Base-by-base conservation (phyloP, 2,329 filamentous ascomycete species). In the Botrytis byssoidea region DNA sequence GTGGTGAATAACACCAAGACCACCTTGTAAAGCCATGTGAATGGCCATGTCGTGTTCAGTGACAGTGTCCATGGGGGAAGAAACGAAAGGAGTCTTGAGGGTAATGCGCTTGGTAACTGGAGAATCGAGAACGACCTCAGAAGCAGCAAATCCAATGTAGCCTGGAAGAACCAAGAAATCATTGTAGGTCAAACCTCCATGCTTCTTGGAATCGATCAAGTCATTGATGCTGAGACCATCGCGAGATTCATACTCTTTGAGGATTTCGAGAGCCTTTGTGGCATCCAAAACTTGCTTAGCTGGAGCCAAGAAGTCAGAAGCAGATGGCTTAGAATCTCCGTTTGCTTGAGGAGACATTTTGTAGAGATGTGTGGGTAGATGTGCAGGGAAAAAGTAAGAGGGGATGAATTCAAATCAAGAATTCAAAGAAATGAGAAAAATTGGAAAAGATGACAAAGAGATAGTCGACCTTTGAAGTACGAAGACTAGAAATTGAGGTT, bases 1-100 rank as follows among this genome's bases (percentile, higher is more conserved):
- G 89, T 99, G 96, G 88, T 99, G 96, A 79, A 99, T 97, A 79
- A 99, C 94, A 85, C 96, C 93, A 29, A 97, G 87, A 81, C 93
- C 93, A 80, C 93, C 93, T 82, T 96, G 92, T 46, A 96, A 88
- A 70, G 93, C 93, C 88, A 97, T 97, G 86, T 98, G 93, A 80
- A 99, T 98, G 77, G 96, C 97, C 97, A 99, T 99, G 83, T 97
- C 95, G 85, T 97, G 93, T 87, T 99, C 96, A 61, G 97, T 99
- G 83, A 99, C 96, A 16, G 96, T 99, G 86, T 99, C 96, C 96
- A 99, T 99, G 81, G 97, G 96, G 57, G 96, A 98, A 65, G 96
- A 99, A 77, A 98, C 90, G 81, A 99, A 95, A 75, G 96, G 96
- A 10, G 95, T 97, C 89, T 98, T 99, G 83, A 99, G 88, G 51